These are phyloP conservation scores for Rhizophlyctis rosea DNA, from an alignment of 192 early-diverging fungal species.

Conservation along the genomic window DNA sequence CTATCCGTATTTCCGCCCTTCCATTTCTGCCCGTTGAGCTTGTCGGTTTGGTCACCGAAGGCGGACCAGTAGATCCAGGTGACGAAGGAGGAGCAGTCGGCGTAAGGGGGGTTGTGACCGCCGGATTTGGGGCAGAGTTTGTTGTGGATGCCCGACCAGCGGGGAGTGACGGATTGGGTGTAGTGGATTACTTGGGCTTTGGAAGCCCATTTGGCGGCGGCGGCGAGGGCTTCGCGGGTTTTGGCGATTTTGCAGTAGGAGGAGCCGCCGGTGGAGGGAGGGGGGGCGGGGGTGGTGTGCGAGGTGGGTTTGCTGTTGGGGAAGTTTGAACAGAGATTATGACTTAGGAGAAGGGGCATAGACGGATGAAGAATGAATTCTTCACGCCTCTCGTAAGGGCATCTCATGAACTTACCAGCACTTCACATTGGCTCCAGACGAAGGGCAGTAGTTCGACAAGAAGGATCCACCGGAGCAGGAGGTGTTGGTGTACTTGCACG, in stretches of 20 bases:
- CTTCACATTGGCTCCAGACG: background rate
- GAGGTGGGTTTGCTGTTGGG: background rate
- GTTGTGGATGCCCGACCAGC: conserved; percentile 14
- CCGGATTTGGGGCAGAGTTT: conserved; percentile 14
- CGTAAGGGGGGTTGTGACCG: conserved; percentile 4
- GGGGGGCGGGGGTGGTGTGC: background rate
- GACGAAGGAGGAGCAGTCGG: conserved; percentile 16
- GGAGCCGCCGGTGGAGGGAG: background rate
- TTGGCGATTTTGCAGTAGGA: conserved; percentile 10
- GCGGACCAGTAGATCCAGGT: conserved; percentile 24
- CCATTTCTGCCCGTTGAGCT: conserved; percentile 17
- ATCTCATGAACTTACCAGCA: conserved; percentile 5
- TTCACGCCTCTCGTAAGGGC: background rate
- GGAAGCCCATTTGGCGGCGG: conserved; percentile 18
- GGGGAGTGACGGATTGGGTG: conserved; percentile 6
- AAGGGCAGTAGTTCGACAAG: conserved; percentile 8
- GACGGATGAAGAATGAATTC: background rate
- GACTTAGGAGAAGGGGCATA: background rate
- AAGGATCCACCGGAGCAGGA: conserved; percentile 4
- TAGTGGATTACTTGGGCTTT: background rate
- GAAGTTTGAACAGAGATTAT: background rate
- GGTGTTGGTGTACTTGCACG: conserved; percentile 1
- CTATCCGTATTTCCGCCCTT: conserved; percentile 15
- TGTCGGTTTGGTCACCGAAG: conserved; percentile 13
- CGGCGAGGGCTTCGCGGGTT: conserved; percentile 7